These are phyloP conservation scores for Beauveria asiatica DNA, from an alignment of 2,329 filamentous ascomycete species.

Conservation along the genomic window DNA sequence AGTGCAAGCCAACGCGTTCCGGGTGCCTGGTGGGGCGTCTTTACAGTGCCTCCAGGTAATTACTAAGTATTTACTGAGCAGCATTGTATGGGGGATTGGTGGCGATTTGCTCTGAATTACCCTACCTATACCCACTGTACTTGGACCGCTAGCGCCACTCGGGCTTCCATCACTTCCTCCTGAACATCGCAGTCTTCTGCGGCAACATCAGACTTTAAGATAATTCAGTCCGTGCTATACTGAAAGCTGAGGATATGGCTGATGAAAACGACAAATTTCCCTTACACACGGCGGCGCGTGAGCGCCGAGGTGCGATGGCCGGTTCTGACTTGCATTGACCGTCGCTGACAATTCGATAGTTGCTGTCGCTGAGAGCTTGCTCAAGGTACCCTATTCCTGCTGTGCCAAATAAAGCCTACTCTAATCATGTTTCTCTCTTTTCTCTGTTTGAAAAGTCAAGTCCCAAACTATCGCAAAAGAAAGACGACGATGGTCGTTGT, in stretches of 20 bases:
- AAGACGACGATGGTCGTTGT: conserved; percentile 81
- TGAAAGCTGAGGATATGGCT: conserved; percentile 18
- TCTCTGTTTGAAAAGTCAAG: conserved; percentile 49
- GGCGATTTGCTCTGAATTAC: too few relatives aligned
- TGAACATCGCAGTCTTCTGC: neutral
- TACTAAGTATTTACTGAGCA: too few relatives aligned
- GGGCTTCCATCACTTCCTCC: neutral
- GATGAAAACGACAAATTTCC: conserved; percentile 57
- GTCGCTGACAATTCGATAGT: conserved; percentile 35
- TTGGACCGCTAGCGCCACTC: neutral
- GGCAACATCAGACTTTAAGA: neutral
- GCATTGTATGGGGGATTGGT: too few relatives aligned
- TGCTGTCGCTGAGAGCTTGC: conserved; percentile 56
- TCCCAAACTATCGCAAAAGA: conserved; percentile 60
- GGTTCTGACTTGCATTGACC: neutral
- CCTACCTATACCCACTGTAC: too few relatives aligned
- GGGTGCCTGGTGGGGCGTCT: neutral
- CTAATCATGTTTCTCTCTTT: neutral
- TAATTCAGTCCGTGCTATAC: neutral
- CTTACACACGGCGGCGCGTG: conserved; percentile 78
- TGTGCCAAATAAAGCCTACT: neutral
- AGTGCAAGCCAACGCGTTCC: neutral
- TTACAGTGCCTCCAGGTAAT: too few relatives aligned
- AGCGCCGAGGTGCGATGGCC: conserved; percentile 62
- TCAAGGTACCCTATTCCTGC: conserved; percentile 19